Conservation (phyloP, 176 grass and related monocot genomes). For the Oryza longistaminata region DNA sequence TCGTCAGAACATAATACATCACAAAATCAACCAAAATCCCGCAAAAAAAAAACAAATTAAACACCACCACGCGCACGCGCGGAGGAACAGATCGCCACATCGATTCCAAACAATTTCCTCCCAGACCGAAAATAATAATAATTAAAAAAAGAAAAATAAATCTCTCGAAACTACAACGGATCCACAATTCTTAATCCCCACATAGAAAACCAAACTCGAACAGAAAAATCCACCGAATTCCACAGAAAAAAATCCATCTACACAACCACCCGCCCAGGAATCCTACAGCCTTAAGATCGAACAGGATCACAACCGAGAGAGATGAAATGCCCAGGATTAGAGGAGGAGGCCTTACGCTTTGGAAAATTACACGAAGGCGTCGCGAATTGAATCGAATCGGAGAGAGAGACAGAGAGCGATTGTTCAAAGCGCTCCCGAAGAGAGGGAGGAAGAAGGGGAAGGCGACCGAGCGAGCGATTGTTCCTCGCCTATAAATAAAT, state of each 20-base stretch:
- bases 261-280: background rate
- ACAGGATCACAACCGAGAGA: background rate
- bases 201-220: background rate
- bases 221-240: background rate
- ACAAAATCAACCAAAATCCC: background rate
- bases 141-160: background rate
- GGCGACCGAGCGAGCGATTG: background rate
- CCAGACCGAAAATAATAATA: background rate
- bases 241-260: too few relatives aligned
- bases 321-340: too few relatives aligned
- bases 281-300: background rate
- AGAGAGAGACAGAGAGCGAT: background rate
- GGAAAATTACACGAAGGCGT: background rate
- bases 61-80: background rate
- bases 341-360: conserved; percentile 34
- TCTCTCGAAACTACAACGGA: background rate
- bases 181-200: background rate
- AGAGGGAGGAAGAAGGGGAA: background rate
- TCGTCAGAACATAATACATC: background rate
- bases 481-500: conserved; percentile 17
- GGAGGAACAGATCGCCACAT: background rate
- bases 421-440: background rate
- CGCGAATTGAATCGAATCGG: background rate
- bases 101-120: background rate
- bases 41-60: background rate